A percentile compares a stretch with the other conserved stretches of the same genome.
Evolutionary conservation across 2,329 filamentous ascomycete genomes (phyloP).

Genomic region (Lithohypha guttulata): DNA sequence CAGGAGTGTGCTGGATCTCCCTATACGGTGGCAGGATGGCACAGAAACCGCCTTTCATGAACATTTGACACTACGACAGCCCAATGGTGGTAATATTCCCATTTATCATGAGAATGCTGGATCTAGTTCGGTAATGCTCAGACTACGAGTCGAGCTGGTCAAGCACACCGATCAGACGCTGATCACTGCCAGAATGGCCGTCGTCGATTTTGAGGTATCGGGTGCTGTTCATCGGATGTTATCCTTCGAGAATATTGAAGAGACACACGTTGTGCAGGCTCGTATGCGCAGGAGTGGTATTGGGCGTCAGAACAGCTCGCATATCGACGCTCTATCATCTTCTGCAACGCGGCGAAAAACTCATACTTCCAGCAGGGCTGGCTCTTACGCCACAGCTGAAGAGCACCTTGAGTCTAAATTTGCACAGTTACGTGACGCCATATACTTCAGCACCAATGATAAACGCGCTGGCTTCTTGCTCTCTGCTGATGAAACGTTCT

Average conservation of each 20-base stretch:
- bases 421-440: not conserved
- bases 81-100: not conserved
- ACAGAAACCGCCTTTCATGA: not conserved
- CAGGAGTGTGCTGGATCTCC: not conserved
- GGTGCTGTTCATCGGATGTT: not conserved
- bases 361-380: not conserved
- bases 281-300: not conserved
- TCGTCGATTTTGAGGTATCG: not conserved
- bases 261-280: not conserved
- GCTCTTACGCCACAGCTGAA: not conserved
- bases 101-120: not conserved
- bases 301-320: not conserved
- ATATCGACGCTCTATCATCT: not conserved
- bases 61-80: not conserved
- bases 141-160: not conserved
- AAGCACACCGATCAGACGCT: not conserved
- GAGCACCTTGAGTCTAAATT: not conserved
- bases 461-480: not conserved
- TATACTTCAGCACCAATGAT: not conserved
- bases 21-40: constrained; percentile 2
- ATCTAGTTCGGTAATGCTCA: not conserved
- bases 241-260: constrained; percentile 1
- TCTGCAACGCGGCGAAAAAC: not conserved
- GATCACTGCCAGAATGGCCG: not conserved
- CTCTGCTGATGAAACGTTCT: not conserved